Evolutionary conservation across 2,329 filamentous ascomycete species (phyloP).

Genomic region (Arthrobotrys sinensis): DNA sequence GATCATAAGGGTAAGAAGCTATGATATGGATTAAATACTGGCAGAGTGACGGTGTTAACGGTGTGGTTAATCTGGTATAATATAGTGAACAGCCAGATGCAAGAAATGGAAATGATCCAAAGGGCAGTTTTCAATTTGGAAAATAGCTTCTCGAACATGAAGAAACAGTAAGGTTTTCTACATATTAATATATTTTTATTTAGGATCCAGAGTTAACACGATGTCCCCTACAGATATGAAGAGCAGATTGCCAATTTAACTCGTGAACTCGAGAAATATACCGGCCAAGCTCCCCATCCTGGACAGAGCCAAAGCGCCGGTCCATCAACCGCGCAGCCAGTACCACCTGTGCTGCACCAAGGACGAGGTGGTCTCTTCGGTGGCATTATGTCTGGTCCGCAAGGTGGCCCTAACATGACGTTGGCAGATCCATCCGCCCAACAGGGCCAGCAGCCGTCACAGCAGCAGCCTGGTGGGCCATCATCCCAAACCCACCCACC

Average conservation of each 20-base stretch:
- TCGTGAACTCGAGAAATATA: conserved; percentile 85
- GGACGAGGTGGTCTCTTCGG: conserved; percentile 92
- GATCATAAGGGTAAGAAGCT: conserved; percentile 93
- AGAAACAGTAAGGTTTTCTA: conserved; percentile 81
- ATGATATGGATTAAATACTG: neutral
- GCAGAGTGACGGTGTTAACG: neutral
- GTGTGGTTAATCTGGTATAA: conserved; percentile 62
- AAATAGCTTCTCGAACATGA: conserved; percentile 87
- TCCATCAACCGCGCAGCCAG: conserved; percentile 80
- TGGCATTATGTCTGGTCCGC: conserved; percentile 92
- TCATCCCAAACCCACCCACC: conserved; percentile 66
- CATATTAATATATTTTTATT: neutral
- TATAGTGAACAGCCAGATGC: conserved; percentile 87
- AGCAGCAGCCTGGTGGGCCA: conserved; percentile 74
- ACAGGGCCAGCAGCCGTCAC: conserved; percentile 75
- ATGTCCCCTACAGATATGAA: conserved; percentile 79
- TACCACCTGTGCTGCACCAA: conserved; percentile 85
- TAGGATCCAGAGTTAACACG: conserved; percentile 28
- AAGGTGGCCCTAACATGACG: conserved; percentile 85
- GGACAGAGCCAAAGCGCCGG: conserved; percentile 79
- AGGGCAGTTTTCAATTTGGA: conserved; percentile 95
- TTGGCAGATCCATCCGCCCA: conserved; percentile 79
- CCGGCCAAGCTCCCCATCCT: conserved; percentile 71
- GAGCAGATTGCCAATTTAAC: conserved; percentile 88
- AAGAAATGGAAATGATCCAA: conserved; percentile 94